Conservation (phyloP, 441 rosid genomes). For the Rhodomyrtus psidioides region DNA sequence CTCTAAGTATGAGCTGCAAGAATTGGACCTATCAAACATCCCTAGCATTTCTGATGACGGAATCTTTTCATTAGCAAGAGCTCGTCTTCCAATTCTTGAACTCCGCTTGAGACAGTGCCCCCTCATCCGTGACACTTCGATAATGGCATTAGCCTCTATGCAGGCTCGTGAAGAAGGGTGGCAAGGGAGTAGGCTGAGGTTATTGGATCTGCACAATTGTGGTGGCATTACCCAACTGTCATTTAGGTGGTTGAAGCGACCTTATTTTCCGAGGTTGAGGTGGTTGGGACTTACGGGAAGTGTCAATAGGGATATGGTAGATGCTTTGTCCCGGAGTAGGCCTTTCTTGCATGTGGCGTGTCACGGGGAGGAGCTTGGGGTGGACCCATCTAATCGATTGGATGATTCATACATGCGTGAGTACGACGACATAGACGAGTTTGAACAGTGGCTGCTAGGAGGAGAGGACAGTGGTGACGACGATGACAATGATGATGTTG, state of each 20-base stretch:
- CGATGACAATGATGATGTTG: constrained; percentile 28
- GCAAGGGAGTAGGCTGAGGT: constrained; percentile 59
- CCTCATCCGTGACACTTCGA: constrained; percentile 61
- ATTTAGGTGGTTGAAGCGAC: constrained; percentile 77
- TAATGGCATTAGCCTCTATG: constrained; percentile 91
- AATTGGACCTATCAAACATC: constrained; percentile 76
- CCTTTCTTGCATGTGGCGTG: constrained; percentile 56
- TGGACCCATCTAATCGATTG: constrained; percentile 48
- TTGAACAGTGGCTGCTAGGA: constrained; percentile 63
- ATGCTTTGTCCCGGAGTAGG: constrained; percentile 72
- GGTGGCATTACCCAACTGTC: constrained; percentile 75
- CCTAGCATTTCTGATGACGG: constrained; percentile 67
- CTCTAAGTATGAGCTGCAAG: constrained; percentile 50
- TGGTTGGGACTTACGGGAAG: constrained; percentile 85
- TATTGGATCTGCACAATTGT: constrained; percentile 81
- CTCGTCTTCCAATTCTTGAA: constrained; percentile 54
- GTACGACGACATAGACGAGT: constrained; percentile 60
- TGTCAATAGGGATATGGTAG: constrained; percentile 64
- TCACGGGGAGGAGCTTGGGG: constrained; percentile 78
- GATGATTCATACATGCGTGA: constrained; percentile 45
- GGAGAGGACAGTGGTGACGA: constrained; percentile 22
- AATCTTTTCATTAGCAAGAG: constrained; percentile 49
- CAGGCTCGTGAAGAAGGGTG: constrained; percentile 51
- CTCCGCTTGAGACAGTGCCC: constrained; percentile 84
- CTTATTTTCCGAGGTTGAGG: constrained; percentile 78